A percentile compares a stretch with the other conserved stretches of the same genome.
Conservation (phyloP, 805 yeast genomes). For the Saturnispora sekii region DNA sequence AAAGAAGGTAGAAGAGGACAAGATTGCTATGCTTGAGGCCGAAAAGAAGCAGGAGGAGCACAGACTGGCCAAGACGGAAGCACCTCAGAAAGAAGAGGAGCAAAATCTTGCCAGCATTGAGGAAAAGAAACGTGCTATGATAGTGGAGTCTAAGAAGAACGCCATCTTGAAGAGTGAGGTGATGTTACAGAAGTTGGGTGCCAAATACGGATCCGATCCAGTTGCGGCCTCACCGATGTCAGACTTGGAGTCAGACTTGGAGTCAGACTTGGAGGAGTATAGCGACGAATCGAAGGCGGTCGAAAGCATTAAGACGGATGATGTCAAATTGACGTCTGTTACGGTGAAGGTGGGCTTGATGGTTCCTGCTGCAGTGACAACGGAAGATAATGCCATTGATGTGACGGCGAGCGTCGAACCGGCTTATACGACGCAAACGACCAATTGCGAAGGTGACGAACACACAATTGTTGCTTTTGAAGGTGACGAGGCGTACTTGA, state of each 20-base stretch:
- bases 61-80: neutral
- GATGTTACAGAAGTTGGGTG: neutral
- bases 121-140: too few species aligned
- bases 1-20: neutral
- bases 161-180: slow-evolving; percentile 3
- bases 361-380: neutral
- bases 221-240: too few species aligned
- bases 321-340: neutral
- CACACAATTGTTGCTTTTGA: slow-evolving; percentile 12
- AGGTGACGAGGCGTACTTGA: slow-evolving; percentile 21
- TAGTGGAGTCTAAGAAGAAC: too few species aligned
- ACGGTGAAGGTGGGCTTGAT: neutral
- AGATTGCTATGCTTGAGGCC: neutral
- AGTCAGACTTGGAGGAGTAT: neutral
- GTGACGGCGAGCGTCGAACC: neutral
- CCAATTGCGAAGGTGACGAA: slow-evolving; percentile 1
- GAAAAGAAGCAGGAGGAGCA: neutral
- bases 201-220: neutral
- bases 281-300: neutral
- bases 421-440: neutral
- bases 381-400: neutral
- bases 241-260: neutral
- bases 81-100: neutral
- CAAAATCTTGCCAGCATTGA: too few species aligned
- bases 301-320: neutral